Base-by-base conservation (phyloP, 1,284 basidiomycete genomes). In the Coniophora puteana region DNA sequence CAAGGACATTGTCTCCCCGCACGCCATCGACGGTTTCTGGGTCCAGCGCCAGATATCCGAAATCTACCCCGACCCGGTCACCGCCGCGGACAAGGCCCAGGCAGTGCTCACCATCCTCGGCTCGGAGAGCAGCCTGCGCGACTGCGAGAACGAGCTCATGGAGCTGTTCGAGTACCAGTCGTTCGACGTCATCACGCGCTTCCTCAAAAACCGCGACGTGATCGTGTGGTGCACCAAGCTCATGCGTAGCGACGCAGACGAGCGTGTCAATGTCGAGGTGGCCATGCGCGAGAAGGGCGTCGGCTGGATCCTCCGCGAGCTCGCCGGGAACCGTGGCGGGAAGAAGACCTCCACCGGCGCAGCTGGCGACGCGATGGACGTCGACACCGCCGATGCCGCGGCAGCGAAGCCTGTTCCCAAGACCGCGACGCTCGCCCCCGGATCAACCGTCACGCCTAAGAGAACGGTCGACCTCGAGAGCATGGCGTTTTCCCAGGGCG, bases 161-260 rank as follows among this genome's bases (percentile, higher is more conserved):
- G 95, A 98, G 52, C 73, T 99, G 25, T 98, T 98, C 62, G 93
- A 98, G 45, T 99, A 93, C 66, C 81, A 90, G 53, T 84, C 84
- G 57, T 97, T 96, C 71, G 85, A 93, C 43, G 78, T 95, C 44
- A 93, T 93, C 53, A 88, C 89, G 20, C 85, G 83, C 41, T 86
- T 99, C 58, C 82, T 95, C 57, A 94, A 94, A 66, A 98, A 99
- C 67, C 83, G 94, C 40, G 96, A 99, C 41, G 86, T 93, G 43
- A 76, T 99, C 38, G 92, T 98, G 1, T 99, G 96, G 96, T 98
- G 94, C 60, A 99, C 96, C 30, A 94, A 94, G 63, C 78, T 98
- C 35, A 90, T 93, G 58, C 80, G 94, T 31, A 88, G 87, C 38
- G 86, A 89, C 53, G 90, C 89, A 0, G 88, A 98, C 43, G 93